Conservation (phyloP, 164 flowering plant genomes). For the Vitis cinerea region DNA sequence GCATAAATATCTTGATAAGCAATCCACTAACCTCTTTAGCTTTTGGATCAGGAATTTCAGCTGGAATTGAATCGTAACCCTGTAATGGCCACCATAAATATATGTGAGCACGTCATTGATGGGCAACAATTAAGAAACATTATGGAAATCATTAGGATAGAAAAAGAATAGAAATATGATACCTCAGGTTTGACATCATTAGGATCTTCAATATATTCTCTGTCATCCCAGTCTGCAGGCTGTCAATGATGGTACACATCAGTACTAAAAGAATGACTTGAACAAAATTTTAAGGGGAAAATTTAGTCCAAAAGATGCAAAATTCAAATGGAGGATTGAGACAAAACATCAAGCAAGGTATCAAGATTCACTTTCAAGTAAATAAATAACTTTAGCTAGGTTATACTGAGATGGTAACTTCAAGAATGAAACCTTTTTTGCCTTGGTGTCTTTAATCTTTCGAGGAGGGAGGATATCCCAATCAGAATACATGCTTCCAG, state of each 20-base stretch:
- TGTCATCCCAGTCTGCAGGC: slow-evolving; percentile 96
- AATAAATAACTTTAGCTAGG: too few relatives aligned
- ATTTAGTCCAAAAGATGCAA: too few relatives aligned
- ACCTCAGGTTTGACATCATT: slow-evolving; percentile 76
- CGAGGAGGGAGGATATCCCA: slow-evolving; percentile 95
- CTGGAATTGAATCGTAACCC: slow-evolving; percentile 82
- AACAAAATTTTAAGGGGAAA: too few relatives aligned
- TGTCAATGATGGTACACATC: slow-evolving; percentile 21
- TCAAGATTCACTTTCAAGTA: too few relatives aligned
- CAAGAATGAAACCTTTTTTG: slow-evolving; percentile 61
- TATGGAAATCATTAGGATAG: background rate
- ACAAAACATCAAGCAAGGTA: too few relatives aligned
- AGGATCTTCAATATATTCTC: slow-evolving; percentile 86
- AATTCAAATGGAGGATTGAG: too few relatives aligned
- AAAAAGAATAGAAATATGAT: background rate
- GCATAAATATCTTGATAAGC: too few relatives aligned
- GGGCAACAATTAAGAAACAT: too few relatives aligned
- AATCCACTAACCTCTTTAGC: slow-evolving; percentile 59
- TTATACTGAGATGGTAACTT: too few relatives aligned
- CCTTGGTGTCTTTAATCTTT: slow-evolving; percentile 68
- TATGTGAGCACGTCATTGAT: too few relatives aligned
- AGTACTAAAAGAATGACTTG: too few relatives aligned
- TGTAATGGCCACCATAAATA: slow-evolving; percentile 18
- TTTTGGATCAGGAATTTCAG: slow-evolving; percentile 80
- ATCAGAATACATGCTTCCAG: slow-evolving; percentile 93